Evolutionary conservation across 2,329 filamentous ascomycete genomes (phyloP).

Genomic region (Scortechinia acanthostroma): DNA sequence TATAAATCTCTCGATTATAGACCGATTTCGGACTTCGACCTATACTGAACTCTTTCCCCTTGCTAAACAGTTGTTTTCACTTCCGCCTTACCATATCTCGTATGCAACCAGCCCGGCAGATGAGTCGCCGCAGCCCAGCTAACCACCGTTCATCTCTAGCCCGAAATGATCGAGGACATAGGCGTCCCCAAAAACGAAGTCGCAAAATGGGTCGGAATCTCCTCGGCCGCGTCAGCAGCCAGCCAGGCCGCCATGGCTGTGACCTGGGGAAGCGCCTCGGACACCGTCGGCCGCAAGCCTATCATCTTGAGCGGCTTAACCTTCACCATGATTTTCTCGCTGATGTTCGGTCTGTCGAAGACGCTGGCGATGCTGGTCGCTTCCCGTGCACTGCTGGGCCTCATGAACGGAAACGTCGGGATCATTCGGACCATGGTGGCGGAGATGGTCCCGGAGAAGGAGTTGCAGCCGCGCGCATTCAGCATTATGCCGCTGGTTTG

Average conservation of each 20-base stretch:
- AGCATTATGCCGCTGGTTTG: slow-evolving; percentile 53
- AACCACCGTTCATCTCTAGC: no score
- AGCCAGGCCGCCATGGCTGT: slow-evolving; percentile 62
- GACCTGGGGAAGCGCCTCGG: slow-evolving; percentile 58
- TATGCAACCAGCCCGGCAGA: no score
- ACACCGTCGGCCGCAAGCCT: slow-evolving; percentile 48
- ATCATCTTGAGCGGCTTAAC: slow-evolving; percentile 60
- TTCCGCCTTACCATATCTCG: no score
- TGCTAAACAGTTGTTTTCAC: no score
- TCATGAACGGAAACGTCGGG: slow-evolving; percentile 67
- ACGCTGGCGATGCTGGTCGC: slow-evolving; percentile 53
- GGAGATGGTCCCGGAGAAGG: slow-evolving; percentile 67
- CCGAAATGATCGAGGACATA: not conserved
- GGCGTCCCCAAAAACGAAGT: not conserved
- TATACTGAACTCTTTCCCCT: no score
- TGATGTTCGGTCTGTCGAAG: slow-evolving; percentile 64
- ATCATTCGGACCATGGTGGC: slow-evolving; percentile 71
- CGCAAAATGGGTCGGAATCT: slow-evolving; percentile 2
- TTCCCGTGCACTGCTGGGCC: slow-evolving; percentile 50
- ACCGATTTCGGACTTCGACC: no score
- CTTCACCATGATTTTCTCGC: slow-evolving; percentile 52
- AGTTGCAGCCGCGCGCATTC: slow-evolving; percentile 38
- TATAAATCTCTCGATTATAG: no score
- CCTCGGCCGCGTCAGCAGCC: not conserved
- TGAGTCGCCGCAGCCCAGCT: no score